Percentiles rank a stretch among this genome's conserved stretches.
Conservation (phyloP, 2,329 filamentous ascomycete species). For the Hypomyces perniciosus region DNA sequence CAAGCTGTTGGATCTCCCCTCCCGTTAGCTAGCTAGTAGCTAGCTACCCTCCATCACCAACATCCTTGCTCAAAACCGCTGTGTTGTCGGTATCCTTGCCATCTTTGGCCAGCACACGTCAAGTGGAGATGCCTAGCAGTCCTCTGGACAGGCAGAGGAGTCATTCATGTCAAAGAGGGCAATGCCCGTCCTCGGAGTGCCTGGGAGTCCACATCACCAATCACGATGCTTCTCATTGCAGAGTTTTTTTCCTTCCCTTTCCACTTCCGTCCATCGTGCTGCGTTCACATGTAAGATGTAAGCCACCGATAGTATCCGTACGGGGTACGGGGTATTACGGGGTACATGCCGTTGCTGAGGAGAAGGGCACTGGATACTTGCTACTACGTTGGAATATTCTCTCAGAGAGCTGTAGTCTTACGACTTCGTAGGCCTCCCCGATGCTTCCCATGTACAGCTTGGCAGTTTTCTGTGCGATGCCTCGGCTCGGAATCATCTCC, state of each 20-base stretch:
- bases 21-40: neutral
- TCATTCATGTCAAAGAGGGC: neutral
- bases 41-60: slow-evolving; percentile 3
- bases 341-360: neutral
- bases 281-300: neutral
- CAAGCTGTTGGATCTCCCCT: neutral
- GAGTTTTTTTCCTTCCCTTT: slow-evolving; percentile 4
- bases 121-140: neutral
- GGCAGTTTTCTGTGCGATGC: neutral
- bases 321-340: neutral
- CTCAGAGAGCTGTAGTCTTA: neutral
- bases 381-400: too few relatives aligned
- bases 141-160: slow-evolving; percentile 4
- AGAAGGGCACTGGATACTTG: too few relatives aligned
- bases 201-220: slow-evolving; percentile 4
- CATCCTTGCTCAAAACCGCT: neutral
- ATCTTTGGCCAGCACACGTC: neutral
- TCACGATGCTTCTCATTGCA: slow-evolving; percentile 5
- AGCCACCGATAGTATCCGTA: neutral
- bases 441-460: neutral
- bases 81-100: neutral
- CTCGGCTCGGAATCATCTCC: neutral
- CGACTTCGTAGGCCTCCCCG: neutral
- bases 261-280: neutral
- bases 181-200: neutral